Conservation (phyloP, 2,329 filamentous ascomycete species). For the Fusarium torulosum region DNA sequence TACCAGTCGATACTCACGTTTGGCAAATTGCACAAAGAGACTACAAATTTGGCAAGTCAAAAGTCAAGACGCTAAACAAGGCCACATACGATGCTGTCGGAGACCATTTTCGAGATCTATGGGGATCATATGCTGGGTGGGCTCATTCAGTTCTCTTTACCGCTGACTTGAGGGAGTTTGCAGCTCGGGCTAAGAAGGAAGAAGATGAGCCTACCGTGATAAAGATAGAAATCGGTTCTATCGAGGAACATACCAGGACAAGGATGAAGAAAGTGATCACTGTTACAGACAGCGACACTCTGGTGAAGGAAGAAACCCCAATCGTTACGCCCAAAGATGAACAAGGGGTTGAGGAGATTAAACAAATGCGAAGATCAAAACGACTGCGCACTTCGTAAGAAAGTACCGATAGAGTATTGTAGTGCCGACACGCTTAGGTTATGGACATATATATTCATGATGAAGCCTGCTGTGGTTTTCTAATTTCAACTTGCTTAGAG, state of each 20-base stretch:
- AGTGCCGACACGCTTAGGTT: not conserved
- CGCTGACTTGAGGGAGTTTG: constrained; percentile 88
- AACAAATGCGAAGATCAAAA: constrained; percentile 45
- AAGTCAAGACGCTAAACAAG: constrained; percentile 87
- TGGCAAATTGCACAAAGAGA: constrained; percentile 98
- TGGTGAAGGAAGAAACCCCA: constrained; percentile 37
- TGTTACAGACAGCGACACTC: constrained; percentile 29
- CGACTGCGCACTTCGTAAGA: constrained; percentile 45
- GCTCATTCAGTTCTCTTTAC: constrained; percentile 97
- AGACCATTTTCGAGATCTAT: constrained; percentile 87
- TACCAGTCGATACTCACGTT: constrained; percentile 97
- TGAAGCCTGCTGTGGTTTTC: not conserved
- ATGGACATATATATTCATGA: not conserved
- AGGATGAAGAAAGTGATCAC: constrained; percentile 44
- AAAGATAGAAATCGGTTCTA: constrained; percentile 45
- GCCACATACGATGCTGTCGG: constrained; percentile 90
- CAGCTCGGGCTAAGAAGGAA: constrained; percentile 65
- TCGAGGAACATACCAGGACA: constrained; percentile 36
- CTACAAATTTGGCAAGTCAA: constrained; percentile 90
- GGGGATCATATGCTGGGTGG: constrained; percentile 96
- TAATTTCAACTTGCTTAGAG: not conserved
- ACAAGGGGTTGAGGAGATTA: constrained; percentile 18
- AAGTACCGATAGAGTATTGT: not conserved
- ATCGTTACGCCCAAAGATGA: constrained; percentile 31
- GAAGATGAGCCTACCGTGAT: constrained; percentile 31